Evolutionary conservation across 164 flowering plant species (phyloP), one percentile per base, ranked within the genome.

Genomic region (Piper longum): DNA sequence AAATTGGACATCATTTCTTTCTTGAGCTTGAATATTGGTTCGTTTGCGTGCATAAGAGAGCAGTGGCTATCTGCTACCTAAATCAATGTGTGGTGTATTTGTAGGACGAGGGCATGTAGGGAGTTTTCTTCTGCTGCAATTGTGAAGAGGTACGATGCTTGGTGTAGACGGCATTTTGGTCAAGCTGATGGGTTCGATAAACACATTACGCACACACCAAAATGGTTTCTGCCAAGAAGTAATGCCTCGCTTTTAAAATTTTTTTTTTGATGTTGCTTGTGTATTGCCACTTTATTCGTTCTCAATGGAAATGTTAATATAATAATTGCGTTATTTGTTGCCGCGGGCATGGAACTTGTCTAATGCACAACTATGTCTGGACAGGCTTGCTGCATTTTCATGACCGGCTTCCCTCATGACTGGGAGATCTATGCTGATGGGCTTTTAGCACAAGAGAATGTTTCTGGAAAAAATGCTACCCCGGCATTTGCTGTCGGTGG

Each of bases 171-270:
- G 83, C n/a, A 70, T 84, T 19, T 67, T 70, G 54, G 72, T 86
- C 56, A 26, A 73, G 16, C 13, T 85, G 5, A 54, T 69, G 9
- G 86, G 93, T 14, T 59, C 74, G 61, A 67, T 84, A 1, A 84
- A 84, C 69, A 78, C 70, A 64, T 58, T 51, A 40, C 81, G 73
- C 19, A 80, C 86, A 6, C 54, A 19, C 26, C 80, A 79, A 67
- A 80, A 77, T 78, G 93, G 93, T 4, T 81, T 83, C 70, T 51
- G 80, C 16, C 48, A 68, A 16, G 81, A 84, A 83, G 87, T 81
- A 57, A 52, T 16, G 7, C 52, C 59, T 57, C 36, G 5, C 11
- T 57, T 14, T 57, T 36, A 36, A 14, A 5, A 9, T 2, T 14
- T 14, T 48, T 48, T 48, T 48, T 9, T 8, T 2, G 3, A 12